Percentiles rank a stretch among this genome's conserved stretches.
These are phyloP conservation scores for Dactylis glomerata DNA, from an alignment of 176 grass and related monocot species.

Conservation along the genomic window DNA sequence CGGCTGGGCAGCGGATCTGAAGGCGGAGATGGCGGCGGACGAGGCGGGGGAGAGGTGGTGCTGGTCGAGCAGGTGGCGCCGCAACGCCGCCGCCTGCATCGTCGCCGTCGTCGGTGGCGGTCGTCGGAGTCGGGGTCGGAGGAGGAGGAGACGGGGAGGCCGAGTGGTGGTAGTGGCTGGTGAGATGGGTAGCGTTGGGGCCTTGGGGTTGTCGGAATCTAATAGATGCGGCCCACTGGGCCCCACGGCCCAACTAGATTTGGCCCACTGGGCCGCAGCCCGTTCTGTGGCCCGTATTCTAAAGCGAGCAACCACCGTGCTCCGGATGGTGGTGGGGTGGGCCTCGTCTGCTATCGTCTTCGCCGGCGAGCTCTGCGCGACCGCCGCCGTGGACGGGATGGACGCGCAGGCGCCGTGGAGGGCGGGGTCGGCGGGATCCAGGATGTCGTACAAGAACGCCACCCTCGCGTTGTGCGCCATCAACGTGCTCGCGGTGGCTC, in stretches of 20 bases:
- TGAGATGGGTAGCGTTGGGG: not conserved
- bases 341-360: not conserved
- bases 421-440: not conserved
- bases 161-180: not conserved
- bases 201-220: not conserved
- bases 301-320: not conserved
- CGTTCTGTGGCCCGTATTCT: not conserved
- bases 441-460: slow-evolving; percentile 56
- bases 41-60: slow-evolving; percentile 27
- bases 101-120: slow-evolving; percentile 20
- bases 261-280: not conserved
- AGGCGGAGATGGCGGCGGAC: slow-evolving; percentile 29
- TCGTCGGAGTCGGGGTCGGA: not conserved
- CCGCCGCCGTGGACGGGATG: slow-evolving; percentile 23
- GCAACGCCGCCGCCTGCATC: slow-evolving; percentile 53
- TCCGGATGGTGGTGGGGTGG: slow-evolving; percentile 12
- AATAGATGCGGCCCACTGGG: not conserved
- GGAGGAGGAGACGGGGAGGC: not conserved
- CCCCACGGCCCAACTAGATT: too few relatives aligned
- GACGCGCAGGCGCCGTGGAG: slow-evolving; percentile 42
- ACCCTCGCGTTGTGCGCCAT: slow-evolving; percentile 50
- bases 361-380: slow-evolving; percentile 19
- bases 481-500: slow-evolving; percentile 40
- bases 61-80: slow-evolving; percentile 46
- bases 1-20: slow-evolving; percentile 40